Percentiles rank a stretch among this genome's conserved stretches.
These are phyloP conservation scores for Nitzschia sp. DNA, from an alignment of 108 stramenopile species.

Conservation along the genomic window DNA sequence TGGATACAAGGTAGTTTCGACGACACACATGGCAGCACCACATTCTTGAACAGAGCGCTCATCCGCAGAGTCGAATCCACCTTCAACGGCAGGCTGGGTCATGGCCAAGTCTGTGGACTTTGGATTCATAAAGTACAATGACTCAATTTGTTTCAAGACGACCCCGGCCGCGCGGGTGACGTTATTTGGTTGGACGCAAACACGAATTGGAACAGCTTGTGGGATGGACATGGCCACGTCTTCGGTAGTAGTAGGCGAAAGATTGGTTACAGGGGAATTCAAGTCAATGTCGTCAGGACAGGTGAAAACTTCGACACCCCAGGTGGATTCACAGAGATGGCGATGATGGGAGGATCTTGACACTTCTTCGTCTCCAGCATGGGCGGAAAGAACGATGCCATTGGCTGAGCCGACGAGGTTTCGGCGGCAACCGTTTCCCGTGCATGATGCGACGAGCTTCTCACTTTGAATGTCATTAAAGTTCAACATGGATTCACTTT, in stretches of 20 bases:
- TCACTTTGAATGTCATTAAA: background rate
- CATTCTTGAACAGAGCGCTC: background rate
- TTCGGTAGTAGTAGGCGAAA: background rate
- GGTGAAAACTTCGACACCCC: constrained; percentile 7
- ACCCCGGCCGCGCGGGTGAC: background rate
- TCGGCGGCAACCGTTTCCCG: background rate
- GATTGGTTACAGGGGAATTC: background rate
- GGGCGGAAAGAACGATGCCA: background rate
- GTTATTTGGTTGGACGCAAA: constrained; percentile 11
- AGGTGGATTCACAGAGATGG: background rate
- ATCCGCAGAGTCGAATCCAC: background rate
- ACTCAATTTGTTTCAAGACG: background rate
- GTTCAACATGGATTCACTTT: background rate
- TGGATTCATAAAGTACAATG: background rate
- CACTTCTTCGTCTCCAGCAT: background rate
- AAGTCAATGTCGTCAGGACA: background rate
- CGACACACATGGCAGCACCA: background rate
- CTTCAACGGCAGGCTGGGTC: constrained; percentile 1
- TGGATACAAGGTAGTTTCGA: background rate
- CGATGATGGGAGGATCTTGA: background rate
- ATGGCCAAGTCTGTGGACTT: background rate
- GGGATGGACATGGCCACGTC: background rate
- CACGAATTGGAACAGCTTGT: background rate
- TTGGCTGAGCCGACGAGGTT: background rate
- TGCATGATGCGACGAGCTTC: background rate